Evolutionary conservation across 192 early-diverging fungal species (phyloP), one percentile per base, ranked within the genome.

Genomic region (Dissophora globulifera): DNA sequence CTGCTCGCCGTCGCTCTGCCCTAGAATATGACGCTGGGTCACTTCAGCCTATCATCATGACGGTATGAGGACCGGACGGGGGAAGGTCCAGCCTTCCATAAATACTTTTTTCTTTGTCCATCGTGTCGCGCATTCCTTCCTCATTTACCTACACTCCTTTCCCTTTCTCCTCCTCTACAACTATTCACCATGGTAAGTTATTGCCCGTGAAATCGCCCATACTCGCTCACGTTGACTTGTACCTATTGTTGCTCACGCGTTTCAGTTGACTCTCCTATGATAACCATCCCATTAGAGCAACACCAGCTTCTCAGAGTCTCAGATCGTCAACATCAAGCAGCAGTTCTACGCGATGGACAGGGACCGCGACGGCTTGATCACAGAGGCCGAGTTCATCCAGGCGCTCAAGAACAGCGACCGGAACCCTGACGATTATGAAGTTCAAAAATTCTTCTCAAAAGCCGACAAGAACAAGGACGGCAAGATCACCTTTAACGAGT

Each of bases 381-480:
- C 65, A 32, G 40, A 57, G 45, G 26, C 20, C 8, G 83, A 84
- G 58, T 71, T 84, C 15, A 42, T 40, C 11, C 41, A 25, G 2
- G 58, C 78, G 11, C 51, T 82, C 19, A 50, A 62, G 56, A 48
- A 69, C 25, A 32, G 86, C n/a, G 87, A 88, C 50, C 84, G 89
- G 27, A 84, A 83, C 52, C 79, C 88, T 5, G 86, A 87, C 11
- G 81, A 89, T 25, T 84, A 90, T 62, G 91, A 93, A 48, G 53
- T 90, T 1, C 82, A 89, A 64, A 85, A 86, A 52, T 90, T 90
- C 85, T 88, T 92, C 53, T 83, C 86, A 50, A 81, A 88, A 54
- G 86, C 89, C 0, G 92, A 92, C 62, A 61, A 82, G 20, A 87
- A 92, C 69, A 88, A 85, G 23, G 89, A 92, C 54, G 90, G 90